phyloP scores from a whole-genome alignment of 208 protist genomes.

The Novymonas esmeraldas region DNA sequence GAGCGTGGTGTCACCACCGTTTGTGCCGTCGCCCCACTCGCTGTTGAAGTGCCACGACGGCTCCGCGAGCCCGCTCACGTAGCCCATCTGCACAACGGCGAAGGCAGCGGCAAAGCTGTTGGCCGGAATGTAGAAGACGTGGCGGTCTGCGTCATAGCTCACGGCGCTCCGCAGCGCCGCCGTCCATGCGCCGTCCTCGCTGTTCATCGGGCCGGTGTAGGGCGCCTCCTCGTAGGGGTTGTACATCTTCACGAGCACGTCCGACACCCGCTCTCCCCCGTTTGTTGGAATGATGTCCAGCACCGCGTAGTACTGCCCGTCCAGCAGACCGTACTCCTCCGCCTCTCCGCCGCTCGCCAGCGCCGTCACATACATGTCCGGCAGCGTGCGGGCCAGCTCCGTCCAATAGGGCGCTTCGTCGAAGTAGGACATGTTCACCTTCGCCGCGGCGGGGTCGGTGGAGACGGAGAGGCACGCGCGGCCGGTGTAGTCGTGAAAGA shows the following conservation, averaged over 20 bases:
- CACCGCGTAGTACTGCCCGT: conserved; percentile 52
- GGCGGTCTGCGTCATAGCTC: conserved; percentile 30
- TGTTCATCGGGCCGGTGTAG: conserved; percentile 55
- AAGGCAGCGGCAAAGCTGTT: conserved; percentile 33
- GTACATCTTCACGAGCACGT: conserved; percentile 51
- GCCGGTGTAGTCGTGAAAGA: conserved; percentile 71
- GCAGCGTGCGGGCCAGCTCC: conserved; percentile 29
- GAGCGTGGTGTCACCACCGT: conserved; percentile 54
- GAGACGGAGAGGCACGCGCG: conserved; percentile 48
- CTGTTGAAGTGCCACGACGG: conserved; percentile 58
- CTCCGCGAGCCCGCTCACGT: conserved; percentile 34
- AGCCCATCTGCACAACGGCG: conserved; percentile 47
- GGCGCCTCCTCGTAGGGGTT: conserved; percentile 52
- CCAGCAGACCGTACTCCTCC: conserved; percentile 40
- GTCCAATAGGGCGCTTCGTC: conserved; percentile 48
- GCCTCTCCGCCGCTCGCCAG: conserved; percentile 26
- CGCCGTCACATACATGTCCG: conserved; percentile 35
- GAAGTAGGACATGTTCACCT: conserved; percentile 45
- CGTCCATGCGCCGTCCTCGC: conserved; percentile 45
- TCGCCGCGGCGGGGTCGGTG: conserved; percentile 37
- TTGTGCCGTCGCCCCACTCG: conserved; percentile 52
- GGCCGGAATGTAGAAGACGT: conserved; percentile 44
- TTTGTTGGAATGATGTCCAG: conserved; percentile 40
- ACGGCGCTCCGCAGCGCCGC: conserved; percentile 28
- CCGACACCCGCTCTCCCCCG: conserved; percentile 18